Conservation (phyloP, 2,329 filamentous ascomycete species). For the Trichoderma sp. region DNA sequence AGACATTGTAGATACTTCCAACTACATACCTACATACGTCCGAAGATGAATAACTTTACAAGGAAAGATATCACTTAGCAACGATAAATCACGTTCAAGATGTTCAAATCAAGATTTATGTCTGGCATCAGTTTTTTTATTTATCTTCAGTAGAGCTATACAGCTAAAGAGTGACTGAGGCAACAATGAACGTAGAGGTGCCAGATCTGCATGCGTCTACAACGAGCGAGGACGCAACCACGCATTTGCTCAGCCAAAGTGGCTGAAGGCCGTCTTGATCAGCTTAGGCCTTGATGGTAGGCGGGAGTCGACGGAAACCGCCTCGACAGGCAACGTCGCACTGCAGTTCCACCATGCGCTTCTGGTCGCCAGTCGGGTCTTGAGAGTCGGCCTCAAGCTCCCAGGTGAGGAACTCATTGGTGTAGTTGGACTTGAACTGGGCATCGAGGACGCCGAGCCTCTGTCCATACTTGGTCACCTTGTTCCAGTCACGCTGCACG, state of each 20-base stretch:
- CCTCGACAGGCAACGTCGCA: conserved; percentile 66
- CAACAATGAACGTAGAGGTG: conserved; percentile 23
- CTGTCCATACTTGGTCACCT: conserved; percentile 78
- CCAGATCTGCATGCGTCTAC: conserved; percentile 16
- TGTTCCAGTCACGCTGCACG: conserved; percentile 73
- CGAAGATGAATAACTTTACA: not conserved
- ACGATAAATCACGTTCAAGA: no score
- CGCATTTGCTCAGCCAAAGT: not conserved
- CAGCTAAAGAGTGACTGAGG: conserved; percentile 23
- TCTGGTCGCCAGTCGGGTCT: conserved; percentile 74
- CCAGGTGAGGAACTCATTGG: conserved; percentile 72
- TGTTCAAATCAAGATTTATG: no score
- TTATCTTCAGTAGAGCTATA: conserved; percentile 5
- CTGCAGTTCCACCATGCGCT: conserved; percentile 72
- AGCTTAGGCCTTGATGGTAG: conserved; percentile 11
- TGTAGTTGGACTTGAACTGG: conserved; percentile 72
- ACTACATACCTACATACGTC: no score
- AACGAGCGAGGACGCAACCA: conserved; percentile 14
- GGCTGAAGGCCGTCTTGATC: not conserved
- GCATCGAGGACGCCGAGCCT: conserved; percentile 68
- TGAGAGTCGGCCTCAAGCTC: conserved; percentile 63
- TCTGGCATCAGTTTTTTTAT: conserved; percentile 14
- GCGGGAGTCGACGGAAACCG: conserved; percentile 61
- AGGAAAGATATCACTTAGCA: no score
- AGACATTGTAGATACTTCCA: no score